Base-by-base conservation (phyloP, 768 basidiomycete species). In the Thelephora aurantiotincta region DNA sequence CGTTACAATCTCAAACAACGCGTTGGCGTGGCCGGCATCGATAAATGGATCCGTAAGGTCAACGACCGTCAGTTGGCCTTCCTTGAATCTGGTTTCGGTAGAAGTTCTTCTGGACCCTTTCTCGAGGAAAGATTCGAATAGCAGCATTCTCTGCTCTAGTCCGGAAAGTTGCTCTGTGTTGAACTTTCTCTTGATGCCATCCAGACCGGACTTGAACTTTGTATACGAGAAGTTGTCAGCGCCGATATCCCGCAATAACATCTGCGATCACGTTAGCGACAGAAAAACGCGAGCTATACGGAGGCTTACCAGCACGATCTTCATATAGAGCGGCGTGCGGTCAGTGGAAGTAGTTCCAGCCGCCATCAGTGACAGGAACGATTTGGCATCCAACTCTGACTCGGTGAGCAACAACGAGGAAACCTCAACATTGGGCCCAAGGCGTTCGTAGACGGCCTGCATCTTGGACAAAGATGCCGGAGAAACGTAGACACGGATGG, bases 31-130 rank as follows among this genome's bases (percentile, higher is more conserved):
- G 0, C 66, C 65, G 3, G 75, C 59, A 52, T 83, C 82, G 7
- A 81, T 70, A 49, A 82, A 83, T 0, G 82, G 79, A 47, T 81
- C 81, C 0, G 80, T 80, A 0, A 81, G 62, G 51, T 82, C 81
- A 3, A 82, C 57, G 12, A 82, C 77, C 0, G 77, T 80, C 5
- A 82, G 50, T 48, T 74, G 70, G 0, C 80, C 80, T 1, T 68
- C 52, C 0, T 53, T 59, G 52, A 82, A 82, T 0, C 76, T 41
- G 38, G 16, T 41, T 2, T 16, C 18, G 14, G 14, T 14, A 7
- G 30, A 1, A 16, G 6, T 44, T 20, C 18, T 48, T 50, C 26
- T 16, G 2, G 18, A 3, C 14, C 45, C 47, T 12, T 48, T 62
- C 41, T 71, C 38, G 9, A 41, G 22, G 48, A 84, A 86, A 0